These are phyloP conservation scores for Pleurotus giganteus DNA, from an alignment of 768 basidiomycete genomes.

Conservation along the genomic window DNA sequence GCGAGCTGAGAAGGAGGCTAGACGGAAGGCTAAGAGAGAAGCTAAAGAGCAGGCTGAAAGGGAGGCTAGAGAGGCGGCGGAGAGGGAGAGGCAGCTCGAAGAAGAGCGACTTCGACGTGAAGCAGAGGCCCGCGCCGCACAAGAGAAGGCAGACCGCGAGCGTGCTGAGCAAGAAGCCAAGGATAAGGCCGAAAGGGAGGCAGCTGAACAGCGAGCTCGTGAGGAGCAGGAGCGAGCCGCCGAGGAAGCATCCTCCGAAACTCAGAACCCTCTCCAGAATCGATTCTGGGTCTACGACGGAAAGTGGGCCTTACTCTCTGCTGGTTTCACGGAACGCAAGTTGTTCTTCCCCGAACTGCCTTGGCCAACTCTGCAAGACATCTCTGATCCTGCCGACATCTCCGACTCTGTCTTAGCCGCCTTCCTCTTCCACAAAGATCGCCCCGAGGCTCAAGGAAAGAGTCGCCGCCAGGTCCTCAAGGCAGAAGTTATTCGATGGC, in stretches of 20 bases:
- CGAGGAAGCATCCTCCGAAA: not conserved
- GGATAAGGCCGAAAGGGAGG: not conserved
- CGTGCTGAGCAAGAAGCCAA: not conserved
- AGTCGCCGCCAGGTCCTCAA: slow-evolving; percentile 33
- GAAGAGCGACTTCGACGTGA: not conserved
- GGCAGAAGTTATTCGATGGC: slow-evolving; percentile 49
- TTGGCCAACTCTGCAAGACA: slow-evolving; percentile 37
- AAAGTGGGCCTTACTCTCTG: slow-evolving; percentile 33
- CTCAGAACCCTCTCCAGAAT: not conserved
- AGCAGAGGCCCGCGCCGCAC: not conserved
- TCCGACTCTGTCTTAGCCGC: slow-evolving; percentile 28
- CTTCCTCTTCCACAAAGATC: slow-evolving; percentile 40
- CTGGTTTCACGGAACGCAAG: not conserved
- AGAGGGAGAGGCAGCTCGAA: not conserved
- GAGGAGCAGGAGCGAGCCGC: not conserved
- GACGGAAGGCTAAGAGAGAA: not conserved
- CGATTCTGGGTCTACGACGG: slow-evolving; percentile 26
- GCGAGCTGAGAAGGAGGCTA: not conserved
- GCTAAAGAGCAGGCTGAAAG: not conserved
- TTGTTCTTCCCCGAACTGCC: slow-evolving; percentile 35
- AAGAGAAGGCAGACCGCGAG: not conserved
- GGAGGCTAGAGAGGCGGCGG: not conserved
- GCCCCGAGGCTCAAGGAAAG: slow-evolving; percentile 27
- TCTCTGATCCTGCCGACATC: slow-evolving; percentile 28
- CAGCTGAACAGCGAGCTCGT: not conserved